Percentiles rank a stretch among this genome's conserved stretches.
Evolutionary conservation across 1,284 basidiomycete genomes (phyloP).

Genomic region (Tetrapyrgos nigripes): DNA sequence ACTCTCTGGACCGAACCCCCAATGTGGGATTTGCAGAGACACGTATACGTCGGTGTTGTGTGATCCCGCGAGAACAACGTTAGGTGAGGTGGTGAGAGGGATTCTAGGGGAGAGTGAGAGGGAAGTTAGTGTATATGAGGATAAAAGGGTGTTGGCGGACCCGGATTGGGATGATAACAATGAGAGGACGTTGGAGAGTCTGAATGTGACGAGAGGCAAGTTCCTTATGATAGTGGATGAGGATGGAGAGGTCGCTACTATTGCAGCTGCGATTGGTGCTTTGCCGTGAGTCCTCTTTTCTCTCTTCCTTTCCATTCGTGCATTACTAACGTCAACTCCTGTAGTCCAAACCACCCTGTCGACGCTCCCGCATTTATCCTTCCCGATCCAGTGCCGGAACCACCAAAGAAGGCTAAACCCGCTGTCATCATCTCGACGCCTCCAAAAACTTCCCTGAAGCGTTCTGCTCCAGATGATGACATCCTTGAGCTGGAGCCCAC

Average conservation of each 20-base stretch:
- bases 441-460: constrained; percentile 53
- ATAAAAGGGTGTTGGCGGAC: constrained; percentile 82
- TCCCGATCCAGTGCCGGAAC: constrained; percentile 64
- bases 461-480: constrained; percentile 57
- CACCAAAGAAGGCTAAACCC: constrained; percentile 54
- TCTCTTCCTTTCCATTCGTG: constrained; percentile 1
- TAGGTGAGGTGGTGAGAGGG: constrained; percentile 77
- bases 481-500: constrained; percentile 55
- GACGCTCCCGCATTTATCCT: constrained; percentile 62
- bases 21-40: constrained; percentile 88
- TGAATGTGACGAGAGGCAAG: constrained; percentile 77
- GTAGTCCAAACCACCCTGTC: constrained; percentile 56
- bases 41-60: constrained; percentile 80
- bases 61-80: constrained; percentile 67
- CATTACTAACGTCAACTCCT: too few relatives aligned
- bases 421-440: constrained; percentile 50
- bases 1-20: constrained; percentile 69
- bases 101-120: constrained; percentile 63
- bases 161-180: constrained; percentile 91
- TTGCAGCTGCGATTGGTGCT: constrained; percentile 74
- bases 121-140: constrained; percentile 89
- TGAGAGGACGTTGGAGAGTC: constrained; percentile 72
- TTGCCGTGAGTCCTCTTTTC: constrained; percentile 68
- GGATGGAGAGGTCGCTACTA: constrained; percentile 78
- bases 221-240: constrained; percentile 91